Evolutionary conservation across 495 filamentous ascomycete species (phyloP).

Genomic region (Lentithecium fluviatile): DNA sequence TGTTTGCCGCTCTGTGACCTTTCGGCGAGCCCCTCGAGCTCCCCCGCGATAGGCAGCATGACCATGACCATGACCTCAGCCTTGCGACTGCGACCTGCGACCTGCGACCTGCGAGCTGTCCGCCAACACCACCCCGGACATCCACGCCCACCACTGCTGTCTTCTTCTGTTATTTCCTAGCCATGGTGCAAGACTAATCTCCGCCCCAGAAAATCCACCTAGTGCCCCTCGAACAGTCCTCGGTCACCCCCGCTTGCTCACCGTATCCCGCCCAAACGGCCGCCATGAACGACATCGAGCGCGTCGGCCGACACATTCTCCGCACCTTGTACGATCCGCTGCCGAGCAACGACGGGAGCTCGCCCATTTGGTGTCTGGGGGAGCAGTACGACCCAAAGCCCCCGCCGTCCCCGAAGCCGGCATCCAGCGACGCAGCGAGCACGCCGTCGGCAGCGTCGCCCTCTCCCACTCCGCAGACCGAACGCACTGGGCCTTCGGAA

Average conservation of each 20-base stretch:
- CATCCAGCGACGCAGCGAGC: constrained; percentile 10
- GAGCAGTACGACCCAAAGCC: constrained; percentile 60
- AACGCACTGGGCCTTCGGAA: constrained; percentile 11
- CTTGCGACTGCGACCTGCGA: constrained; percentile 6
- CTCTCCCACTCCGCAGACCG: constrained; percentile 41
- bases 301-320: constrained; percentile 52
- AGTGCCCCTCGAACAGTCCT: background rate
- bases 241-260: too few species aligned
- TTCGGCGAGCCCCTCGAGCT: background rate
- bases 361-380: constrained; percentile 87
- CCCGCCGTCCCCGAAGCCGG: constrained; percentile 21
- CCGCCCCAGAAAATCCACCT: background rate
- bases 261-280: too few species aligned
- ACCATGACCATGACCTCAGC: constrained; percentile 26
- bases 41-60: constrained; percentile 20
- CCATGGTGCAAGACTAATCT: background rate
- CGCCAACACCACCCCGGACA: constrained; percentile 6
- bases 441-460: constrained; percentile 19
- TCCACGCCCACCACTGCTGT: background rate
- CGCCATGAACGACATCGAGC: constrained; percentile 35
- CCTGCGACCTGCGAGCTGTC: too few species aligned
- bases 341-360: constrained; percentile 76
- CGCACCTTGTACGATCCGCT: constrained; percentile 96
- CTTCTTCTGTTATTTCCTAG: background rate
- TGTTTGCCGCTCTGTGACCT: background rate